phyloP scores from a whole-genome alignment of 78 protist genomes.

The Ministeria vibrans region DNA sequence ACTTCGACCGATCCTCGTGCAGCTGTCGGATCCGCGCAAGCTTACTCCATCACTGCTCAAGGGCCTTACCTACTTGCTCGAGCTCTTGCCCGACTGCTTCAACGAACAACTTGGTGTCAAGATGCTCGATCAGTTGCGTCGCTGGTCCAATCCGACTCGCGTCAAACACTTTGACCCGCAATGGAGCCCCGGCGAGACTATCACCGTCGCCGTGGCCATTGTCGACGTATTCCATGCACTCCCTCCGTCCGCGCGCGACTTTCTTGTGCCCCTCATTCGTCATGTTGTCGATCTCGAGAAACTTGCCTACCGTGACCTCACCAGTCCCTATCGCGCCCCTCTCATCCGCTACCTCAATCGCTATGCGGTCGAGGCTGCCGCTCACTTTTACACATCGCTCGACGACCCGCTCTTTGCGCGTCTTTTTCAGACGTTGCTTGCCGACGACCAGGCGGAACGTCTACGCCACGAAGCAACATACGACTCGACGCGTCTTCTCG shows the following conservation, averaged over 20 bases:
- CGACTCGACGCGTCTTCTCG: not conserved
- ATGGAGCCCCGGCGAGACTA: too few species aligned
- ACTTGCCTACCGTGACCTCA: slow-evolving; percentile 17
- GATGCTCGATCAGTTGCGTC: not conserved
- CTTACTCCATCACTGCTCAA: slow-evolving; percentile 68
- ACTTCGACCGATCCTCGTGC: slow-evolving; percentile 73
- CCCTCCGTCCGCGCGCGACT: slow-evolving; percentile 63
- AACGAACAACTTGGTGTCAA: slow-evolving; percentile 77
- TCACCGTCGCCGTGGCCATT: slow-evolving; percentile 60
- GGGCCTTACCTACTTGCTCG: slow-evolving; percentile 72
- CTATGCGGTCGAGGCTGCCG: slow-evolving; percentile 46
- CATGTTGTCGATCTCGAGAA: slow-evolving; percentile 38
- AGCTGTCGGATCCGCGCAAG: slow-evolving; percentile 62
- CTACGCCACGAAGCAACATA: slow-evolving; percentile 1
- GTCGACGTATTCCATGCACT: slow-evolving; percentile 76
- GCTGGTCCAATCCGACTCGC: not conserved
- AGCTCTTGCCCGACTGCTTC: slow-evolving; percentile 65
- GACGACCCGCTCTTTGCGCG: slow-evolving; percentile 10
- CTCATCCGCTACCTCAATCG: slow-evolving; percentile 49
- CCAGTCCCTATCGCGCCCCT: slow-evolving; percentile 63
- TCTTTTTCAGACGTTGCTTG: slow-evolving; percentile 27
- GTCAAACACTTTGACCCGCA: too few species aligned
- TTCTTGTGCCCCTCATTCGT: slow-evolving; percentile 39
- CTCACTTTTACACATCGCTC: slow-evolving; percentile 7
- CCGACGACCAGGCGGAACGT: not conserved